Base-by-base conservation (phyloP, 176 grass and related monocot genomes). In the Hsuehochloa calcarea region DNA sequence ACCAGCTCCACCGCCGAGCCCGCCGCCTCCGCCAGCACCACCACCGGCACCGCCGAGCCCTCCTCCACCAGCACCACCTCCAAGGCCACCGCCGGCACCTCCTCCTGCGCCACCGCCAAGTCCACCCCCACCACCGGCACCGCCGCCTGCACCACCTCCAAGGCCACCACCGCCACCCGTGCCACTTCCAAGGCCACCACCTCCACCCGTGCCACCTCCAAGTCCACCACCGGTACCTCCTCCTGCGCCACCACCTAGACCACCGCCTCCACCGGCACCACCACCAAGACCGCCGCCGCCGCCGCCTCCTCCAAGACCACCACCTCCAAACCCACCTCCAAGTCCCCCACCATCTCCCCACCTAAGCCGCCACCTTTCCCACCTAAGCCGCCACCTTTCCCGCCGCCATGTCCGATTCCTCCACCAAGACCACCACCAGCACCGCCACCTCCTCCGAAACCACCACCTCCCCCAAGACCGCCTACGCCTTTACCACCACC, bases 401-500 rank as follows among this genome's bases (percentile, higher is more conserved):
- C 77, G 0, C 79, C 65, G 0, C 79, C 79, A 43, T 52, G 63
- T 0, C 85, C 60, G 5, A 17, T 3, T 8, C 79, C 65, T 11
- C 79, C 79, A 0, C 65, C 75, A 2, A 62, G 4, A 0, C 86
- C 86, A 0, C 79, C 86, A 1, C 86, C 86, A 0, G 8, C 50
- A 7, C 86, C 86, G 0, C 84, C 84, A 7, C 84, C 84, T 22
- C 69, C 68, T 1, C 85, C 70, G 0, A 80, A n/a, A 0, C 77
- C 78, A 1, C 52, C 84, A 1, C 65, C 83, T 45, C 37, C 46
- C 2, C 70, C 82, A 31, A 67, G 37, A 2, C 82, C 82, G 6
- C 75, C 84, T 34, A 2, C 31, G 1, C 85, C 67, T 58, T 86
- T 86, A 8, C 75, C 75, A 13, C 70, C 85, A 17, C 85, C 85